phyloP scores from a whole-genome alignment of 257 asterid genomes.

The Solanum peruvianum region DNA sequence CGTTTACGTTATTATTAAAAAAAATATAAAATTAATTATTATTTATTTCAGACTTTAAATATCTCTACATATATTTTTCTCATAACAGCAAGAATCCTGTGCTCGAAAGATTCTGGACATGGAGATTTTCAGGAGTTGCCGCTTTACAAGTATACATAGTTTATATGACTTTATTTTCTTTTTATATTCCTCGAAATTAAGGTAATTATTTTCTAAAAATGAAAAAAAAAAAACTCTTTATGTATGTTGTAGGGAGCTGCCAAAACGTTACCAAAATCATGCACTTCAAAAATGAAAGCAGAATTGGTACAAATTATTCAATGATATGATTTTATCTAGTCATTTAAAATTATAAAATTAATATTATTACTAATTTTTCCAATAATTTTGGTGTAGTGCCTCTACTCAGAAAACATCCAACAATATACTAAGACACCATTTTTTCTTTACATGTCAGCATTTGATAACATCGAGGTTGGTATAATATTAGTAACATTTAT shows the following conservation, averaged over 20 bases:
- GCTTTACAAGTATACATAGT: neutral
- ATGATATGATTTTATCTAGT: neutral
- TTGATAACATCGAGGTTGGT: neutral
- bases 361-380: neutral
- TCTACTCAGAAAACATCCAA: neutral
- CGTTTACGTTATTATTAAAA: neutral
- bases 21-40: neutral
- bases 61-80: neutral
- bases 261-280: neutral
- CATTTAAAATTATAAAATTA: neutral
- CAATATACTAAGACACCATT: neutral
- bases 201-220: neutral
- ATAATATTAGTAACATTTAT: neutral
- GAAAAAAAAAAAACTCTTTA: neutral
- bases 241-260: neutral
- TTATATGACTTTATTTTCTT: neutral
- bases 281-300: neutral
- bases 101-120: neutral
- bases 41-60: neutral
- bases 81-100: neutral
- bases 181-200: neutral
- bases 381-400: neutral
- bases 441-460: neutral
- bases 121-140: neutral
- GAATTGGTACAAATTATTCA: neutral